Percentiles rank a stretch among this genome's conserved stretches.
These are phyloP conservation scores for Arthrobotrys entomopaga DNA, from an alignment of 2,329 filamentous ascomycete species.

Conservation along the genomic window DNA sequence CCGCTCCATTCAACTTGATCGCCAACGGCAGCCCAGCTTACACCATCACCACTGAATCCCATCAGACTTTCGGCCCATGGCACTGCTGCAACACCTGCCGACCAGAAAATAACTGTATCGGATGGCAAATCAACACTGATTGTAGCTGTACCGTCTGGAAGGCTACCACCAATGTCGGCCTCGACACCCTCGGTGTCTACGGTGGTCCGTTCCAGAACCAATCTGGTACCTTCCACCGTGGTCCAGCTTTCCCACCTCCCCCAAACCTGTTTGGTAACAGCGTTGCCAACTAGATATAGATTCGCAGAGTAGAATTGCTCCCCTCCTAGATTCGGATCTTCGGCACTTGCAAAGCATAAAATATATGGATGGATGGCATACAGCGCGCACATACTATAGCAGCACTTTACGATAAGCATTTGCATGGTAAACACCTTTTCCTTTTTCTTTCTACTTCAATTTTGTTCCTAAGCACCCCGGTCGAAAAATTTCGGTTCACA, in stretches of 20 bases:
- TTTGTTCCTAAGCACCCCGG: neutral
- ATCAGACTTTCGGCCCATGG: slow-evolving; percentile 40
- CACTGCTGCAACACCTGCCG: slow-evolving; percentile 47
- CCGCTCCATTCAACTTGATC: slow-evolving; percentile 28
- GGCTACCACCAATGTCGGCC: slow-evolving; percentile 1
- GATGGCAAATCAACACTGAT: slow-evolving; percentile 42
- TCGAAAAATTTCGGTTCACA: neutral
- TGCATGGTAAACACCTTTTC: slow-evolving; percentile 8
- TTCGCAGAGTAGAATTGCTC: neutral
- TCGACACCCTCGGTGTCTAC: slow-evolving; percentile 24
- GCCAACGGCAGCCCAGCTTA: neutral
- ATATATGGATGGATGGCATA: neutral
- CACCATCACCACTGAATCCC: slow-evolving; percentile 22
- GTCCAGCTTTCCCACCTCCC: slow-evolving; percentile 32
- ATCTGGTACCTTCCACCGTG: slow-evolving; percentile 39
- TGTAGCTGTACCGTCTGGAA: slow-evolving; percentile 34
- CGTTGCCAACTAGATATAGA: slow-evolving; percentile 1
- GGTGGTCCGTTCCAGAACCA: slow-evolving; percentile 39
- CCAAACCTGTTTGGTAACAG: slow-evolving; percentile 43
- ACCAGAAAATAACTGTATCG: slow-evolving; percentile 26
- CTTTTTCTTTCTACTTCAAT: neutral
- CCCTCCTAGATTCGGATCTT: neutral
- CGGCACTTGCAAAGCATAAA: neutral
- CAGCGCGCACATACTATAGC: neutral
- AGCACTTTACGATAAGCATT: neutral